Conservation (phyloP, 768 basidiomycete species). For the Leucosporidium creatinivorum region DNA sequence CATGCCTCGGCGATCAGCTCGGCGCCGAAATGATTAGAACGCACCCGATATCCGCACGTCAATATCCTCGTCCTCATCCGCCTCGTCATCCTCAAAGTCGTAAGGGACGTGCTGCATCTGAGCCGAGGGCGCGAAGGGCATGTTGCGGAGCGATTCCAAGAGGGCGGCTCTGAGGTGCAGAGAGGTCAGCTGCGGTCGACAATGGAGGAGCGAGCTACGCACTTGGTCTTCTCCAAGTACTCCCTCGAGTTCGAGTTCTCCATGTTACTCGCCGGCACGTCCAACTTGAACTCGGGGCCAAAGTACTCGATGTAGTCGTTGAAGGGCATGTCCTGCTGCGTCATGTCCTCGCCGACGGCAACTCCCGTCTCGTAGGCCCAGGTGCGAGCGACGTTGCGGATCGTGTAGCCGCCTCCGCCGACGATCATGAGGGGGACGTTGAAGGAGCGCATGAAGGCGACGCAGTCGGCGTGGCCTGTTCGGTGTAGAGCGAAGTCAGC, state of each 20-base stretch:
- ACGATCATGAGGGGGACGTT: slow-evolving; percentile 82
- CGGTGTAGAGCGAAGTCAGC: not conserved
- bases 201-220: slow-evolving; percentile 36
- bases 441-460: slow-evolving; percentile 72
- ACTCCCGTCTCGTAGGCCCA: slow-evolving; percentile 98
- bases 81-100: slow-evolving; percentile 50
- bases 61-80: slow-evolving; percentile 42
- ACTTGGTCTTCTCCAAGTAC: slow-evolving; percentile 73
- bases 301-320: slow-evolving; percentile 96
- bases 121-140: slow-evolving; percentile 73
- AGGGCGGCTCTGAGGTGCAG: slow-evolving; percentile 45
- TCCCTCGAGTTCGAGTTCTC: slow-evolving; percentile 82
- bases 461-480: slow-evolving; percentile 79
- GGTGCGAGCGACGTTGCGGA: slow-evolving; percentile 86
- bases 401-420: slow-evolving; percentile 94
- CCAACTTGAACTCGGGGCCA: slow-evolving; percentile 85
- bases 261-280: slow-evolving; percentile 87
- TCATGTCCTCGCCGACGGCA: slow-evolving; percentile 75
- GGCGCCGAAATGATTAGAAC: no score
- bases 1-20: no score
- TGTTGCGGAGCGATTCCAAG: slow-evolving; percentile 53
- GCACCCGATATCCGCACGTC: slow-evolving; percentile 40
- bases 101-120: slow-evolving; percentile 75
- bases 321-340: slow-evolving; percentile 64
- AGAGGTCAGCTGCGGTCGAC: slow-evolving; percentile 33